Base-by-base conservation (phyloP, 768 basidiomycete species). In the Pulveroboletus ravenelii region DNA sequence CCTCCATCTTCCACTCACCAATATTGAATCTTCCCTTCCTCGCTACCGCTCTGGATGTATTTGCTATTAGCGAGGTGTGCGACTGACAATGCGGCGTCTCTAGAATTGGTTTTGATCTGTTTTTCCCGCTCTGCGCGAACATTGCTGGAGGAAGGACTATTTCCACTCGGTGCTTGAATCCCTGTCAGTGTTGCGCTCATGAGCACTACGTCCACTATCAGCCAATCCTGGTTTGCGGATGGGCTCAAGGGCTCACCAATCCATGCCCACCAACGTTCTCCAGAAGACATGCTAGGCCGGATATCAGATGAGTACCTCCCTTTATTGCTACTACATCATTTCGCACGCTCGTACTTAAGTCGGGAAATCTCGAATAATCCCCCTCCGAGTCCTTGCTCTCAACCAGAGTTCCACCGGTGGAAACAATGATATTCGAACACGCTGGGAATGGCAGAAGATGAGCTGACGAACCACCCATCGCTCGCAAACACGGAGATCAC, bases 201-300 rank as follows among this genome's bases (percentile, higher is more conserved):
- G n/a, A n/a, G n/a, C n/a, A 25, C 12, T 23, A 1, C 25, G 32
- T 13, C 12, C n/a, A n/a, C n/a, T n/a, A n/a, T n/a, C n/a, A n/a
- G n/a, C n/a, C n/a, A n/a, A n/a, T n/a, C n/a, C n/a, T n/a, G n/a
- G n/a, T n/a, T n/a, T n/a, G n/a, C n/a, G n/a, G n/a, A n/a, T n/a
- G n/a, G n/a, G n/a, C n/a, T n/a, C 10, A 13, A 15, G 10, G 5
- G 25, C 23, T 27, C 15, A 27, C 40, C 10, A 27, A 27, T n/a
- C 9, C 10, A 5, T n/a, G 8, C 1, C 15, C 15, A 1, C 9
- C 41, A 1, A 3, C 3, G 2, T 10, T 10, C n/a, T 0, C 3
- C 9, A 9, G 4, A 12, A 27, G 3, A n/a, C 25, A 41, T n/a
- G 10, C 14, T 5, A 1, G 14, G 15, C n/a, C n/a, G n/a, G n/a